Evolutionary conservation across 176 grass and related monocot species (phyloP).

Genomic region (Paspalum vaginatum): DNA sequence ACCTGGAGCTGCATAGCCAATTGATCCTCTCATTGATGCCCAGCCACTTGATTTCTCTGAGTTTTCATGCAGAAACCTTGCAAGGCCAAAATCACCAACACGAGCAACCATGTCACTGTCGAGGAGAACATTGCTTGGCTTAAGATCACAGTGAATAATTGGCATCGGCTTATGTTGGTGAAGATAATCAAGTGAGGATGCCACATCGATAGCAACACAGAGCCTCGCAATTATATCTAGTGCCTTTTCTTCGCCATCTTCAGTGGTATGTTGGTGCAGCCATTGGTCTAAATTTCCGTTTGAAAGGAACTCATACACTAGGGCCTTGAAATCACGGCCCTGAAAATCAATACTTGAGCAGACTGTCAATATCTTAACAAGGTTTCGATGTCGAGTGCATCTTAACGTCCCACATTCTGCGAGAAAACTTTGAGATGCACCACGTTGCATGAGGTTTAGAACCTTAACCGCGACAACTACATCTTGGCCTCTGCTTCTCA

Average conservation of each 20-base stretch:
- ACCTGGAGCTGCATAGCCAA: conserved; percentile 38
- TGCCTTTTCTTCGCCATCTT: background rate
- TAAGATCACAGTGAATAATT: conserved; percentile 35
- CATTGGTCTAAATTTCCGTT: conserved; percentile 30
- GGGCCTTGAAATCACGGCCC: conserved; percentile 15
- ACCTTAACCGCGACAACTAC: conserved; percentile 18
- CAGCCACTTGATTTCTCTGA: background rate
- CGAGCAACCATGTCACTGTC: conserved; percentile 25
- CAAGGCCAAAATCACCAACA: conserved; percentile 38
- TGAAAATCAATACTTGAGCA: conserved; percentile 35
- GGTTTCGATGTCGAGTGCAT: conserved; percentile 14
- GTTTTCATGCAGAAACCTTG: conserved; percentile 13
- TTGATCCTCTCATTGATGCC: conserved; percentile 34
- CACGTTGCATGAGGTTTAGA: conserved; percentile 24
- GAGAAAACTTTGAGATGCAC: conserved; percentile 11
- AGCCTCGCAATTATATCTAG: background rate
- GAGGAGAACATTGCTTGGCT: conserved; percentile 31
- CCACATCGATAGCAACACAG: background rate
- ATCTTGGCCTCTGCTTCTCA: background rate
- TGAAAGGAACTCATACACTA: conserved; percentile 21
- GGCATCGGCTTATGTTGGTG: conserved; percentile 5
- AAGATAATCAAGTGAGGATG: conserved; percentile 24
- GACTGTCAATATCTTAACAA: conserved; percentile 19
- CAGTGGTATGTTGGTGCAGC: background rate
- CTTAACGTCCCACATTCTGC: conserved; percentile 35